A percentile compares a stretch with the other conserved stretches of the same genome.
Conservation (phyloP, 352 stramenopile genomes). For the Phytophthora hibernalis region DNA sequence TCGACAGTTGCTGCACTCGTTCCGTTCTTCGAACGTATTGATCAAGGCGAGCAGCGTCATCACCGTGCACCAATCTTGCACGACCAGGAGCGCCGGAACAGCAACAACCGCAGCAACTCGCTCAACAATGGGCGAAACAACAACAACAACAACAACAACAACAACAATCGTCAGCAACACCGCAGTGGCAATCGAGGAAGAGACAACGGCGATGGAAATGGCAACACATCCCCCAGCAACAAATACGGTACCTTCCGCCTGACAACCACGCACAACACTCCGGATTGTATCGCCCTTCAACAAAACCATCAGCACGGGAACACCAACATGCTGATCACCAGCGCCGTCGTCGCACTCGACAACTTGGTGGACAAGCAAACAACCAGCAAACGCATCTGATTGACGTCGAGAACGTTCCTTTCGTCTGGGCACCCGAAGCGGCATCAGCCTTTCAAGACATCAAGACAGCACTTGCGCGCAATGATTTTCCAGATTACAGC, state of each 20-base stretch:
- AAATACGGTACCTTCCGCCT: slow-evolving; percentile 20
- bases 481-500: no score
- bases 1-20: slow-evolving; percentile 9
- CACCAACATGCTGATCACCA: slow-evolving; percentile 14
- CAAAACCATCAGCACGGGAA: slow-evolving; percentile 8
- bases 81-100: background rate
- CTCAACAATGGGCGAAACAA: background rate
- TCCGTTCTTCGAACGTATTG: slow-evolving; percentile 1
- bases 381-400: background rate
- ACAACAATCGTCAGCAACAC: background rate
- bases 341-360: background rate
- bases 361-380: no score
- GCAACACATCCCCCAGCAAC: background rate
- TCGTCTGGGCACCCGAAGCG: no score
- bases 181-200: background rate
- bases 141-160: background rate
- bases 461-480: no score
- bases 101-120: background rate
- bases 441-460: no score
- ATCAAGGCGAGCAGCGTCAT: no score
- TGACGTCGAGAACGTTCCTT: no score
- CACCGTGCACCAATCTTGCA: background rate
- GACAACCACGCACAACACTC: no score
- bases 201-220: background rate
- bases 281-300: no score